Conservation (phyloP, 163 green algal genomes). For the Chloromonas sp. region DNA sequence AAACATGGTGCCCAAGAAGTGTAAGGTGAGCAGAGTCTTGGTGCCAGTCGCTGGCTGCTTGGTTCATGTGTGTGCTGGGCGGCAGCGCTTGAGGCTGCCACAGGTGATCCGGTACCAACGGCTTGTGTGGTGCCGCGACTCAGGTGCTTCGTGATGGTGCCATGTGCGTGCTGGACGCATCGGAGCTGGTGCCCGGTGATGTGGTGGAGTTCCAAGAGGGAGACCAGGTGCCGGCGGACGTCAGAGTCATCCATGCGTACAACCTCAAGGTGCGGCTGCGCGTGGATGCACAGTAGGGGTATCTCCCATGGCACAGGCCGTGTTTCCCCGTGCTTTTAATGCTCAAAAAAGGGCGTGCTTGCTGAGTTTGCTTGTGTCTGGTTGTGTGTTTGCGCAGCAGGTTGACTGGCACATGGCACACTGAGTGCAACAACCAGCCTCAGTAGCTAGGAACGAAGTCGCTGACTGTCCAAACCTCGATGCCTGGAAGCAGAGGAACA, state of each 20-base stretch:
- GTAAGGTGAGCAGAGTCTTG: slow-evolving; percentile 22
- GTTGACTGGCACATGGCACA: background rate
- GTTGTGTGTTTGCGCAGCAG: background rate
- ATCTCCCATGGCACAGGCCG: no score
- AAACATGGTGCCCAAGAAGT: slow-evolving; percentile 68
- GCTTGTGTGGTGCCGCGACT: no score
- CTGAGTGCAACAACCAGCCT: background rate
- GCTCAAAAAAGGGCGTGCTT: no score
- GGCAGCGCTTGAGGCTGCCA: no score
- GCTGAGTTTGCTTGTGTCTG: no score
- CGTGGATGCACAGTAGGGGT: no score
- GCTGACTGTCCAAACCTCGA: no score
- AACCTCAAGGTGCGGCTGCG: slow-evolving; percentile 51
- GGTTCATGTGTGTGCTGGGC: no score
- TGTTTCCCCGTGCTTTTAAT: no score
- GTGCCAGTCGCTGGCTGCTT: no score
- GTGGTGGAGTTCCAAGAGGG: slow-evolving; percentile 41
- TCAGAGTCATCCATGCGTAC: slow-evolving; percentile 51
- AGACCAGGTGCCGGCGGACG: slow-evolving; percentile 75
- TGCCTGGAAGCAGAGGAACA: no score
- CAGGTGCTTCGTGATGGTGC: slow-evolving; percentile 48
- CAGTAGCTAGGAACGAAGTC: background rate
- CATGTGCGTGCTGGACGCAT: slow-evolving; percentile 34
- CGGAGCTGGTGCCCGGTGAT: slow-evolving; percentile 40
- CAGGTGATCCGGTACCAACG: no score